These are phyloP conservation scores for Paracoccidioides brasiliensis DNA, from an alignment of 2,329 filamentous ascomycete species.

Conservation along the genomic window DNA sequence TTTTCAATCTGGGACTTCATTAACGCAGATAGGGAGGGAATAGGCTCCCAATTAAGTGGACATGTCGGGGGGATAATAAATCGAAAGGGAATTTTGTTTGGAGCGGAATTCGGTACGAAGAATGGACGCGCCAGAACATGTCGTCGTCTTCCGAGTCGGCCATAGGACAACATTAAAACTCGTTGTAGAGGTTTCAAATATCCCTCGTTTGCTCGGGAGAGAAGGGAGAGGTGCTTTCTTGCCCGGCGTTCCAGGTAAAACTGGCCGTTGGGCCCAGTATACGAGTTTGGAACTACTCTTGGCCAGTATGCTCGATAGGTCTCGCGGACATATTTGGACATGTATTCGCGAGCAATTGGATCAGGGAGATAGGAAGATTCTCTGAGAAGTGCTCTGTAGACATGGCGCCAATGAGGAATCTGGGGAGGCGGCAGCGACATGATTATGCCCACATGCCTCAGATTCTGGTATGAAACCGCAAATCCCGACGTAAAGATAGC, in stretches of 20 bases:
- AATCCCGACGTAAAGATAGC: no score
- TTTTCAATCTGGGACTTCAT: slow-evolving; percentile 24
- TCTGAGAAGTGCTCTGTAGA: slow-evolving; percentile 45
- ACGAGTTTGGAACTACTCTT: slow-evolving; percentile 10
- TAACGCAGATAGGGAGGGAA: slow-evolving; percentile 20
- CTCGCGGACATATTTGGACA: slow-evolving; percentile 35
- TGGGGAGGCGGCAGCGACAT: background rate
- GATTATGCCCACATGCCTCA: background rate
- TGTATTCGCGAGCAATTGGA: slow-evolving; percentile 38
- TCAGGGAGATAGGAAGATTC: slow-evolving; percentile 50
- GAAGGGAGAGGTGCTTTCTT: slow-evolving; percentile 29
- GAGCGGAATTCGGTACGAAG: slow-evolving; percentile 7
- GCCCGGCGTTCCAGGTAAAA: slow-evolving; percentile 16
- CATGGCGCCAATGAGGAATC: slow-evolving; percentile 27
- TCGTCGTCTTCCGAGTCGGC: slow-evolving; percentile 41
- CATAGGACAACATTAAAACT: slow-evolving; percentile 44
- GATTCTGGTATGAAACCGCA: no score
- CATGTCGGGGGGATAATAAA: slow-evolving; percentile 8
- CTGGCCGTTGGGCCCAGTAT: slow-evolving; percentile 11
- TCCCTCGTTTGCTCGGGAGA: slow-evolving; percentile 44
- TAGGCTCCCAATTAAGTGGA: slow-evolving; percentile 24
- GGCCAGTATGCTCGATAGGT: slow-evolving; percentile 35
- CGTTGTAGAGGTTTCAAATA: slow-evolving; percentile 38
- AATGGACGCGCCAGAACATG: slow-evolving; percentile 32
- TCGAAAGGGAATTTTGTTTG: slow-evolving; percentile 6